Evolutionary conservation across 2,329 filamentous ascomycete species (phyloP).

Genomic region (Decorospora gaudefroyi): DNA sequence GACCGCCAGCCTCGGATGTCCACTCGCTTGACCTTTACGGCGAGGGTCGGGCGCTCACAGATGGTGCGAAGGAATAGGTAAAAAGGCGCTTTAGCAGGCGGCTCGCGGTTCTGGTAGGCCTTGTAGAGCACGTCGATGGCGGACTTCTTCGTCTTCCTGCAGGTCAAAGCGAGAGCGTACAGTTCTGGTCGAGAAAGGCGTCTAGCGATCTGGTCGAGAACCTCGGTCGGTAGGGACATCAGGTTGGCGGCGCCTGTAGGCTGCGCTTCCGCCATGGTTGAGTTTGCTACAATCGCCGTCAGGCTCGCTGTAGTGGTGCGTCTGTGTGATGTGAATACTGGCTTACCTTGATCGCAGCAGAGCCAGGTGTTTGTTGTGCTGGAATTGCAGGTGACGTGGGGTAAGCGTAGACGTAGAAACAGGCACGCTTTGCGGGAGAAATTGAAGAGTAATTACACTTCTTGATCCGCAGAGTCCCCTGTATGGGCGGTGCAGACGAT

Average conservation of each 20-base stretch:
- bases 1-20: slow-evolving; percentile 18
- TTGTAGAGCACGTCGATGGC: slow-evolving; percentile 1
- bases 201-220: slow-evolving; percentile 5
- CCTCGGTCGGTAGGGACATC: background rate
- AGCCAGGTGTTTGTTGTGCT: background rate
- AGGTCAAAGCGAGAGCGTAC: slow-evolving; percentile 1
- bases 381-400: background rate
- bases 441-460: too few relatives aligned
- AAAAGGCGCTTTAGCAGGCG: slow-evolving; percentile 1
- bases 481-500: too few relatives aligned
- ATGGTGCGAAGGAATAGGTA: slow-evolving; percentile 4
- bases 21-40: slow-evolving; percentile 4
- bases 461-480: too few relatives aligned
- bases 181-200: slow-evolving; percentile 1
- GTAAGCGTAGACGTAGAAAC: background rate
- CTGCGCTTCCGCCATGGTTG: background rate
- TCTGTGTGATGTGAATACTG: too few relatives aligned
- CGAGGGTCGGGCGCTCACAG: slow-evolving; percentile 5
- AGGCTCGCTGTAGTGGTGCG: too few relatives aligned
- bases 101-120: slow-evolving; percentile 1
- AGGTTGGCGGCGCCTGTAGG: background rate
- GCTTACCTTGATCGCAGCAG: too few relatives aligned
- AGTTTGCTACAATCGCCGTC: background rate
- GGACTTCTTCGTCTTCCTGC: slow-evolving; percentile 1
- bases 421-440: too few relatives aligned